These are phyloP conservation scores for Keqinozyma sinolaborantium DNA, from an alignment of 1,139 yeast genomes.

Conservation along the genomic window DNA sequence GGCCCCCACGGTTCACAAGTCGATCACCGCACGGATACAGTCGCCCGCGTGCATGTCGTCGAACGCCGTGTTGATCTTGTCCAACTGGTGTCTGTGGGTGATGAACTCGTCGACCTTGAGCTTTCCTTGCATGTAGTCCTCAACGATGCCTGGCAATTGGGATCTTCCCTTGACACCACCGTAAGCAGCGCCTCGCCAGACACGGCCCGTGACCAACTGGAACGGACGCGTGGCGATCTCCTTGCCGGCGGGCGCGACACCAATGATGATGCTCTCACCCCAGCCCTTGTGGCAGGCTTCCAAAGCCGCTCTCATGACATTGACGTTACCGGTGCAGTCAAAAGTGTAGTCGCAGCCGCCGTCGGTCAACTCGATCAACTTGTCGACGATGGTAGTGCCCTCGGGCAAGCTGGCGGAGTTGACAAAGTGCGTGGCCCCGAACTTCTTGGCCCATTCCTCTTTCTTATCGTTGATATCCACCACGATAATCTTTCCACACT, in stretches of 20 bases:
- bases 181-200: conserved; percentile 97
- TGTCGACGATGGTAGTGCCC: conserved; percentile 76
- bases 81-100: conserved; percentile 81
- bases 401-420: conserved; percentile 76
- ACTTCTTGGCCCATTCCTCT: conserved; percentile 79
- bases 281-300: conserved; percentile 99
- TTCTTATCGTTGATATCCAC: conserved; percentile 84
- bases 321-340: conserved; percentile 96
- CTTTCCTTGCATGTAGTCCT: conserved; percentile 77
- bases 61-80: conserved; percentile 81
- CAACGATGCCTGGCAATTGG: conserved; percentile 87
- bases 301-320: conserved; percentile 92
- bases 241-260: conserved; percentile 98
- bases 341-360: conserved; percentile 96
- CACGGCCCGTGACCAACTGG: conserved; percentile 98
- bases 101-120: conserved; percentile 93
- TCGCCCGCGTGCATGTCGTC: conserved; percentile 94
- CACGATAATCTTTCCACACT: conserved; percentile 79
- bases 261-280: conserved; percentile 93
- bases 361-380: conserved; percentile 84
- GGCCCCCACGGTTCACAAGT: conserved; percentile 22
- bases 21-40: conserved; percentile 88
- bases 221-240: conserved; percentile 96
- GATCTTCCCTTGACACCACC: conserved; percentile 98
- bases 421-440: conserved; percentile 94